Evolutionary conservation across 2,329 filamentous ascomycete species (phyloP).

Genomic region (Ceratocystis destructans): DNA sequence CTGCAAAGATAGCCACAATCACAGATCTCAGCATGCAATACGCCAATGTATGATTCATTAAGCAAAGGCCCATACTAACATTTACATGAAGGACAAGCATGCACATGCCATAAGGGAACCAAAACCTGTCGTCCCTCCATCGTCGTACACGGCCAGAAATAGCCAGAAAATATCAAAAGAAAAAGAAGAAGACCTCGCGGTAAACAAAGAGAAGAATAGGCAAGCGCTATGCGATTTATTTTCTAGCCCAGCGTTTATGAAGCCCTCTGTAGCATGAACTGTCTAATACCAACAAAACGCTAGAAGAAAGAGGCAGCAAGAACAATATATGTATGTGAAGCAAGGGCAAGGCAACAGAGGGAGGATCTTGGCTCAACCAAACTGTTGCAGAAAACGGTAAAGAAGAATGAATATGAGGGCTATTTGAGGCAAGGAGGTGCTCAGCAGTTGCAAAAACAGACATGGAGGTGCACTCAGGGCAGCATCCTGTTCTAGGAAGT

Average conservation of each 20-base stretch:
- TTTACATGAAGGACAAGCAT: too few relatives aligned
- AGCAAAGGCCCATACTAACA: too few relatives aligned
- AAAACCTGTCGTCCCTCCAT: too few relatives aligned
- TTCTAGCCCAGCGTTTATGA: background rate
- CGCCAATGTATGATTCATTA: too few relatives aligned
- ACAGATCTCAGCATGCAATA: too few relatives aligned
- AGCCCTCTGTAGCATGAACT: background rate
- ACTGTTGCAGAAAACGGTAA: background rate
- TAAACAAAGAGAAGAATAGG: background rate
- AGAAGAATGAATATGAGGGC: background rate
- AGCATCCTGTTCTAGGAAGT: too few relatives aligned
- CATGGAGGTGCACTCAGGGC: too few relatives aligned
- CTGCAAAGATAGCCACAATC: too few relatives aligned
- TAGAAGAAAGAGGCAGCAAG: background rate
- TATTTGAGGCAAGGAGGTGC: too few relatives aligned
- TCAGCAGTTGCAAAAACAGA: too few relatives aligned
- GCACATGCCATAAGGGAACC: too few relatives aligned
- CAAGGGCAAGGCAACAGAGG: background rate
- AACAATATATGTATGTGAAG: background rate
- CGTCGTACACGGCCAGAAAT: background rate
- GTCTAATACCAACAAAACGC: slow-evolving; percentile 24
- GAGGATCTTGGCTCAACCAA: background rate
- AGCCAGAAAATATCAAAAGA: background rate
- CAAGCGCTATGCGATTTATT: background rate
- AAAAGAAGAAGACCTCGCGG: background rate